Evolutionary conservation across 148 eudicot genomes (phyloP).

Genomic region (Suaeda aralocaspica): DNA sequence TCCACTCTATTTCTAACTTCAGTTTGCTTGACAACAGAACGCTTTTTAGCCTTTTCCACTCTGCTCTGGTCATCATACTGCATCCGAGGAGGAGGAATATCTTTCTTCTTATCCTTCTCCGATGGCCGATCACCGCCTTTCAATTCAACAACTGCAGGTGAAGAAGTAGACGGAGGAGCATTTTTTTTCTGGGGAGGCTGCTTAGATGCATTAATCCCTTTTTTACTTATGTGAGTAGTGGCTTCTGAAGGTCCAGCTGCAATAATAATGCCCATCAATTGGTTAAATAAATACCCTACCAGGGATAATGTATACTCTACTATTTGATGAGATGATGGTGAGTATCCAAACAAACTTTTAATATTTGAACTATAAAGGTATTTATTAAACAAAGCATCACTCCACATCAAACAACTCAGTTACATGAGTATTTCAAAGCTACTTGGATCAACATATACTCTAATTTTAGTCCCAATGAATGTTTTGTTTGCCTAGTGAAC

Average conservation of each 20-base stretch:
- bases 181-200: conserved; percentile 50
- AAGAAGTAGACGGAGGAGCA: conserved; percentile 33
- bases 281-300: neutral
- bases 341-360: neutral
- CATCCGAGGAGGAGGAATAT: conserved; percentile 75
- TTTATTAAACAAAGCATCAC: neutral
- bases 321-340: too few relatives aligned
- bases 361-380: neutral
- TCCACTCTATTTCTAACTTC: conserved; percentile 80
- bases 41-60: conserved; percentile 81
- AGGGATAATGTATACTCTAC: neutral
- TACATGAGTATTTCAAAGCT: neutral
- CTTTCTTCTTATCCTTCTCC: conserved; percentile 83
- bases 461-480: neutral
- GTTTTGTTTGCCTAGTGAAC: too few relatives aligned
- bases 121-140: conserved; percentile 56
- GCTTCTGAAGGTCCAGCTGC: conserved; percentile 36
- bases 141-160: conserved; percentile 45
- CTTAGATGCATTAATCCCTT: conserved; percentile 41
- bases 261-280: conserved; percentile 4
- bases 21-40: conserved; percentile 62
- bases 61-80: conserved; percentile 85
- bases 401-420: neutral
- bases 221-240: conserved; percentile 27
- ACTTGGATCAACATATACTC: neutral